Base-by-base conservation (phyloP, 805 yeast species). In the Zygosaccharomyces bisporus region DNA sequence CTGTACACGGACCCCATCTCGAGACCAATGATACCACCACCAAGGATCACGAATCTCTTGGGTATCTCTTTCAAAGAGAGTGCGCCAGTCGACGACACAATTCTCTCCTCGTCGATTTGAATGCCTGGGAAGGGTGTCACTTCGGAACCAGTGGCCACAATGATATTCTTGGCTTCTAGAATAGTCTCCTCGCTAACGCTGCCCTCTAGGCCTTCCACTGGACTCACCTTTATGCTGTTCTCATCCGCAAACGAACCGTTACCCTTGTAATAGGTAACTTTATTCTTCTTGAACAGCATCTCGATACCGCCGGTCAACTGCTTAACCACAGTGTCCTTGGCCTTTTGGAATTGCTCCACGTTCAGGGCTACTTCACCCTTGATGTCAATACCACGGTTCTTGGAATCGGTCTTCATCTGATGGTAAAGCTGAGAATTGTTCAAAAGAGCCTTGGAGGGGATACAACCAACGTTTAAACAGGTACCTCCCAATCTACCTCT, bases 1-100 rank as follows among this genome's bases (percentile, higher is more conserved):
- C 90, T 73, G 83, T 95, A 93, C 38, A 93, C 99, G 19, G 98
- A 90, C 52, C 96, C 99, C 96, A 93, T 93, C 75, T 93, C 99
- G 57, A 93, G 80, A 64, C 99, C 99, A 67, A 93, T 93, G 73
- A 93, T 91, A 77, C 99, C 99, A 72, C 96, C 99, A 67, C 99
- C 99, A 61, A 93, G 91, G 71, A 93, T 81, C 56, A 91, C 84
- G 64, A 93, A 62, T 67, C 76, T 81, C 77, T 93, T 89, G 64
- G 99, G 99, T 47, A 93, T 76, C 74, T 90, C 96, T 67, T 79
- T 77, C 59, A 93, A 76, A 18, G 84, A 69, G 46, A 93, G 72
- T 47, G 87, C 86, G 60, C 99, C 99, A 37, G 99, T 93, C 24
- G 97, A 89, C 29, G 95, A 77, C 44, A 93, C 97, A 56, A 93